These are phyloP conservation scores for Teratosphaeriaceae sp. DNA, from an alignment of 2,329 filamentous ascomycete species.

Conservation along the genomic window DNA sequence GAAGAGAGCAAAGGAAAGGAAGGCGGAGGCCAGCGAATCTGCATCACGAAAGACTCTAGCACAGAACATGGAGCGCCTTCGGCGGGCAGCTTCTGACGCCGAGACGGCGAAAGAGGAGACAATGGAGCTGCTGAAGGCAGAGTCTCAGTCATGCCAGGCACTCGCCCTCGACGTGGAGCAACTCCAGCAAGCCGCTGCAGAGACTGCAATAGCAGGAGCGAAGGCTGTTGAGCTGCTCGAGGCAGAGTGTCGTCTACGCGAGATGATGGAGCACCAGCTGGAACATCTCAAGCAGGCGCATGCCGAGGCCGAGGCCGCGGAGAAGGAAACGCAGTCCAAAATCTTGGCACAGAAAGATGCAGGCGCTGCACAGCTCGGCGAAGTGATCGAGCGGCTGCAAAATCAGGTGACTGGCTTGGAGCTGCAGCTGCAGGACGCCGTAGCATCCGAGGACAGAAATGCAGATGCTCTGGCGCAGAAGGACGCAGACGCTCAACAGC, in stretches of 20 bases:
- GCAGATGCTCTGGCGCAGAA: conserved; percentile 9
- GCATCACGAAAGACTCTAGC: no score
- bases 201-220: no score
- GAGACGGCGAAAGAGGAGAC: conserved; percentile 9
- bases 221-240: no score
- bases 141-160: no score
- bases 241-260: no score
- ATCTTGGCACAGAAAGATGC: no score
- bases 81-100: conserved; percentile 1
- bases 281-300: no score
- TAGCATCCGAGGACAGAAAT: conserved; percentile 9
- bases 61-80: conserved; percentile 7
- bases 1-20: not conserved
- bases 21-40: conserved; percentile 5
- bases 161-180: no score
- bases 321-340: conserved; percentile 9
- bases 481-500: conserved; percentile 9
- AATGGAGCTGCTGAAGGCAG: no score
- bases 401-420: conserved; percentile 7
- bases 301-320: no score
- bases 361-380: not conserved
- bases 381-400: conserved; percentile 9
- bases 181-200: no score
- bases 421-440: conserved; percentile 6
- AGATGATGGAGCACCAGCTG: no score